These are phyloP conservation scores for Solanum chacoense DNA, from an alignment of 305 asterid genomes.

Conservation along the genomic window DNA sequence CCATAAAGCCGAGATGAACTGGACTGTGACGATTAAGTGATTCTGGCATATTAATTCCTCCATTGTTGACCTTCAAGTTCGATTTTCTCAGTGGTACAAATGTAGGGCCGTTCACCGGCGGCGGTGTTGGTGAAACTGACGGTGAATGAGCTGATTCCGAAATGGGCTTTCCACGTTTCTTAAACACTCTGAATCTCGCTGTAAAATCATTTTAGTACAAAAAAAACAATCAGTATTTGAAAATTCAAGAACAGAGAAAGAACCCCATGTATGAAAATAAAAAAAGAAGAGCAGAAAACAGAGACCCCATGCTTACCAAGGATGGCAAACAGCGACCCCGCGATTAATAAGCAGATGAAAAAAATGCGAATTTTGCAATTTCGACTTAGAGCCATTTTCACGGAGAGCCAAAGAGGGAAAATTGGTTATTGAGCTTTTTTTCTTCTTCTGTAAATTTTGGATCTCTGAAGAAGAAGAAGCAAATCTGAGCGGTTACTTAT, in stretches of 20 bases:
- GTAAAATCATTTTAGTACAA: neutral
- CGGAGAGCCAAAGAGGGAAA: neutral
- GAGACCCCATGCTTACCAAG: neutral
- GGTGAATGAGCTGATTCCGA: neutral
- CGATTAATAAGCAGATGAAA: accelerated
- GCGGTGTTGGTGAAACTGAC: neutral
- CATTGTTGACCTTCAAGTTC: neutral
- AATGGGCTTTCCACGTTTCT: neutral
- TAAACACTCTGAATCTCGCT: neutral
- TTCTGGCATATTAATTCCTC: neutral
- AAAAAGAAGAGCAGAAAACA: too few relatives aligned
- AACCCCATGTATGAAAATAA: neutral
- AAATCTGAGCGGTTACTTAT: neutral
- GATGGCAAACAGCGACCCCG: neutral
- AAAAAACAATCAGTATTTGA: neutral
- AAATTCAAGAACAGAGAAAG: neutral
- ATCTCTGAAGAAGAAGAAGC: neutral
- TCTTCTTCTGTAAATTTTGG: neutral
- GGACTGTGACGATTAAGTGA: neutral
- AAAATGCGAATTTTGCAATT: neutral
- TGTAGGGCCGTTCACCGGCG: too few relatives aligned
- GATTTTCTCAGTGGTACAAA: neutral
- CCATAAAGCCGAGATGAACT: neutral
- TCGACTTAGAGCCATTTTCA: neutral
- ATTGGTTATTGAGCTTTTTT: neutral